Base-by-base conservation (phyloP, 805 yeast genomes). In the Barnettozyma californica region DNA sequence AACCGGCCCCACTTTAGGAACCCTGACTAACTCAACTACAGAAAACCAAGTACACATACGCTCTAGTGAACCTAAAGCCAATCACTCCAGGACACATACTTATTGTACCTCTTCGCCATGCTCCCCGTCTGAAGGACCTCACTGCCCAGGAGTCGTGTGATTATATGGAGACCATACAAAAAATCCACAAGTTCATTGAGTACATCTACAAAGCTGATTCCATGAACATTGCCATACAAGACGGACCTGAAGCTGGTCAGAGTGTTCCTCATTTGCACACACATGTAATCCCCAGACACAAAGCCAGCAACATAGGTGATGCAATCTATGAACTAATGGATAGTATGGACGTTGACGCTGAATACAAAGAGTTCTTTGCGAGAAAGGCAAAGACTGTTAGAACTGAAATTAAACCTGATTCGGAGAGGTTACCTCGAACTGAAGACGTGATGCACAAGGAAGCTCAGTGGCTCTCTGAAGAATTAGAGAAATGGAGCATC, bases 161-260 rank as follows among this genome's bases (percentile, higher is more conserved):
- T 64, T 87, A 84, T 64, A 89, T 90, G 75, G 65, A 66, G 21
- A 80, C 96, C 0, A 69, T 94, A 9, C 96, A 87, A 55, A 60
- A 76, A 42, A 75, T 94, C 0, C 83, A 89, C 52, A 67, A 69
- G 46, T 84, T 90, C 53, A 81, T 94, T 14, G 82, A 76, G 53
- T 60, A 73, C 49, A 69, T 75, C 11, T 94, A 83, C 64, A 74
- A 81, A 33, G 95, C 97, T 2, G 95, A 91, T 56, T 74, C 96
- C 1, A 61, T 90, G 51, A 95, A 95, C 62, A 76, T 94, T 36
- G 92, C 97, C 10, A 88, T 95, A 50, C 99, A 94, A 64, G 99
- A 94, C 63, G 99, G 99, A 0, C 87, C 90, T 0, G 89, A 89
- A 44, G 92, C 97, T 1, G 99, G 99, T 4, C 99, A 94, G 63